phyloP scores from a whole-genome alignment of 2,329 filamentous ascomycete genomes.

The Bipolaris bicolor region DNA sequence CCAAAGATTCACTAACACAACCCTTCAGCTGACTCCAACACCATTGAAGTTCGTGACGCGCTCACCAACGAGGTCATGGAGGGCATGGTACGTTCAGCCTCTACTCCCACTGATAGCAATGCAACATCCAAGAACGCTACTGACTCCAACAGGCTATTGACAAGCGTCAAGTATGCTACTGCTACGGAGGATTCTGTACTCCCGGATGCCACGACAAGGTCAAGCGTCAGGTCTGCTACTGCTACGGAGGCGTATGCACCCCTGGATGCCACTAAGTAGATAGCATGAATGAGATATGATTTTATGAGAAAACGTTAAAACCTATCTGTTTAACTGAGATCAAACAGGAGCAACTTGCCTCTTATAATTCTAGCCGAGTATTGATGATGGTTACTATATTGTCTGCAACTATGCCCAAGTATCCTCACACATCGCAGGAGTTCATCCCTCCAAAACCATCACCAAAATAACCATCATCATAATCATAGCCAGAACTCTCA shows the following conservation, averaged over 20 bases:
- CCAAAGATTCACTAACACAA: neutral
- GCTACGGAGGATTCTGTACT: constrained; percentile 5
- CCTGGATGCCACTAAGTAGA: neutral
- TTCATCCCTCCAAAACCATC: no score
- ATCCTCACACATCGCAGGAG: no score
- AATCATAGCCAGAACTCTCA: no score
- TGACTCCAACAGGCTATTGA: neutral
- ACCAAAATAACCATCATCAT: no score
- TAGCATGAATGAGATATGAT: neutral
- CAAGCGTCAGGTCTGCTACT: constrained; percentile 5
- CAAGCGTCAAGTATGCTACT: constrained; percentile 4
- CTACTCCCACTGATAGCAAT: neutral
- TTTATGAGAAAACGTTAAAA: neutral
- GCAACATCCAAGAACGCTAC: neutral
- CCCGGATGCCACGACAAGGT: neutral
- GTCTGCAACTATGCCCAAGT: neutral
- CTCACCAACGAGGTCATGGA: neutral
- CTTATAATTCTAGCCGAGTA: neutral
- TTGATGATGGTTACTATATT: neutral
- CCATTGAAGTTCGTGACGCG: constrained; percentile 1
- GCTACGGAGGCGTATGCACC: constrained; percentile 5
- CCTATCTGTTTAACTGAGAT: no score
- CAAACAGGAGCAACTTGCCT: no score
- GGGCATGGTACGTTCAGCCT: neutral
- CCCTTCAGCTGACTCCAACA: neutral